A percentile compares a stretch with the other conserved stretches of the same genome.
Conservation (phyloP, 768 basidiomycete species). For the Cystofilobasidium macerans region DNA sequence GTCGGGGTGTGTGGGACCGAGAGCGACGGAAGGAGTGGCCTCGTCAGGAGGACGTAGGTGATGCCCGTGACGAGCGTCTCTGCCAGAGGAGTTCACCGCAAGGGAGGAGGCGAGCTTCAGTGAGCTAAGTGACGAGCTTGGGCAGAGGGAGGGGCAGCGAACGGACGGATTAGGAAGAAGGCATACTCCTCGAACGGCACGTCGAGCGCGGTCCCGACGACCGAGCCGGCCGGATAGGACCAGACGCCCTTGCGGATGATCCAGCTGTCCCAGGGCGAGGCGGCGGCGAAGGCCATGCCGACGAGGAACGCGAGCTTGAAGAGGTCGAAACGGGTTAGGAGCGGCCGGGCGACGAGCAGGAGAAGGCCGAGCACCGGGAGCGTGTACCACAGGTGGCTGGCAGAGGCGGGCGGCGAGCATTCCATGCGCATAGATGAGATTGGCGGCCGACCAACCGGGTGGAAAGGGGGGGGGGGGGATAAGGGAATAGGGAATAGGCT, state of each 20-base stretch:
- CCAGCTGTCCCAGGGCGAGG: constrained; percentile 16
- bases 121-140: background rate
- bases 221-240: constrained; percentile 5
- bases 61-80: constrained; percentile 10
- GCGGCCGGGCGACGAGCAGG: constrained; percentile 1
- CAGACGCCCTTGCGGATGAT: constrained; percentile 14
- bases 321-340: background rate
- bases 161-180: constrained; percentile 8
- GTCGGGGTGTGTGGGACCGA: background rate
- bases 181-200: constrained; percentile 13
- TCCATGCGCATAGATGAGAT: too few species aligned
- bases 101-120: background rate
- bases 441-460: too few species aligned
- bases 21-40: constrained; percentile 12
- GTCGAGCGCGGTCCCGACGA: constrained; percentile 3
- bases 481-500: too few species aligned
- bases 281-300: constrained; percentile 1
- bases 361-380: background rate
- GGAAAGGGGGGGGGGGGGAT: too few species aligned
- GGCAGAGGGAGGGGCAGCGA: background rate
- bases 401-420: too few species aligned
- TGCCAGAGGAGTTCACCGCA: background rate
- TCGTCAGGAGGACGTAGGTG: background rate
- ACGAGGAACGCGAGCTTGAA: constrained; percentile 4
- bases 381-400: background rate